Evolutionary conservation across 2,329 filamentous ascomycete genomes (phyloP).

Genomic region (Colletotrichum eleusines): DNA sequence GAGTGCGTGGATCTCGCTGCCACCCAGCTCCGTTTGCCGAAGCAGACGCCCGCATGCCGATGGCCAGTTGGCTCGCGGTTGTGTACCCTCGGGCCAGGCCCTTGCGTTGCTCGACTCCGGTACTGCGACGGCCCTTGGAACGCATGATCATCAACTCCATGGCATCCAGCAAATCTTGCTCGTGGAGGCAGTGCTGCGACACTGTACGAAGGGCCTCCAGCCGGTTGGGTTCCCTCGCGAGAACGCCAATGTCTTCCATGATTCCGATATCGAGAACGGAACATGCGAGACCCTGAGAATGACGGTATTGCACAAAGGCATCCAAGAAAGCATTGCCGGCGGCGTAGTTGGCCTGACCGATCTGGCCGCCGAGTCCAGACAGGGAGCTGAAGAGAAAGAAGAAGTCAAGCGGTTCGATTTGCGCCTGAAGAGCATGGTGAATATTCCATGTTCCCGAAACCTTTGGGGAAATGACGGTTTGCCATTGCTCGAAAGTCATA

Average conservation of each 20-base stretch:
- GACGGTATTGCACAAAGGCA: slow-evolving; percentile 53
- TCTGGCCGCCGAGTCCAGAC: slow-evolving; percentile 50
- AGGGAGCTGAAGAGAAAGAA: slow-evolving; percentile 54
- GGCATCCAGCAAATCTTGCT: slow-evolving; percentile 43
- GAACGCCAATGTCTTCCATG: slow-evolving; percentile 54
- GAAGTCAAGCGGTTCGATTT: slow-evolving; percentile 50
- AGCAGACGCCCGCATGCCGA: slow-evolving; percentile 32
- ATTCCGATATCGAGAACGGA: slow-evolving; percentile 55
- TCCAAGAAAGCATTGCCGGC: slow-evolving; percentile 58
- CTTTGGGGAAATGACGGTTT: slow-evolving; percentile 53
- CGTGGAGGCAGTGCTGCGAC: slow-evolving; percentile 40
- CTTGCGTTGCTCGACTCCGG: not conserved
- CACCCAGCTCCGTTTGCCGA: slow-evolving; percentile 36
- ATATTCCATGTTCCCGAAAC: slow-evolving; percentile 59
- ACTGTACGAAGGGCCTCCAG: slow-evolving; percentile 34
- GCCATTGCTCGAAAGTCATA: slow-evolving; percentile 56
- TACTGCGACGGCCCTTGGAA: not conserved
- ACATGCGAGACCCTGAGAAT: slow-evolving; percentile 51
- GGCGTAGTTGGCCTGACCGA: slow-evolving; percentile 56
- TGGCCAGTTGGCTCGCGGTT: slow-evolving; percentile 42
- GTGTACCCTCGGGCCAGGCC: slow-evolving; percentile 11
- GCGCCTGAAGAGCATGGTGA: slow-evolving; percentile 47
- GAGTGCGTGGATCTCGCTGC: slow-evolving; percentile 45
- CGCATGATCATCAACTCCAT: slow-evolving; percentile 33
- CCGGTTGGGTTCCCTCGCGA: slow-evolving; percentile 44